These are phyloP conservation scores for Mycena rosella DNA, from an alignment of 768 basidiomycete species.

Conservation along the genomic window DNA sequence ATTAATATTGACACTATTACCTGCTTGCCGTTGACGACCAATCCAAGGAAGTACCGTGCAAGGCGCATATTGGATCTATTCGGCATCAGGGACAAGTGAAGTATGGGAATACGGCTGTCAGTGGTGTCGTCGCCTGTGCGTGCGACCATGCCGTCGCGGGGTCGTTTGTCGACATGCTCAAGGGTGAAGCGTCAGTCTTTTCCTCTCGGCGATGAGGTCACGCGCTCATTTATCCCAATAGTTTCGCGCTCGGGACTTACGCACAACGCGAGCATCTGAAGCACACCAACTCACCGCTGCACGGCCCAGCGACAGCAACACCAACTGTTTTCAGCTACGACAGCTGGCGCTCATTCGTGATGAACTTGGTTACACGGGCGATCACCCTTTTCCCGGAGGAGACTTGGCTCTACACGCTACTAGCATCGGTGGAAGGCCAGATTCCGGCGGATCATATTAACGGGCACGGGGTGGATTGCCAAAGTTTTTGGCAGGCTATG, in stretches of 20 bases:
- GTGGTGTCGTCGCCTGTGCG: no score
- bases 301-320: no score
- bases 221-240: background rate
- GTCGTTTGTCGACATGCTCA: conserved; percentile 20
- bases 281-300: no score
- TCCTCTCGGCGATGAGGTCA: background rate
- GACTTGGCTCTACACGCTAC: conserved; percentile 13
- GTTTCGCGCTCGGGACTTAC: conserved; percentile 3
- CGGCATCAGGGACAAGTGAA: no score
- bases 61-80: conserved; percentile 4
- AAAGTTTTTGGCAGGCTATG: no score
- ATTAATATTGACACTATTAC: no score
- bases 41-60: background rate
- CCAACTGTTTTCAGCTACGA: conserved; percentile 10
- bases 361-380: conserved; percentile 1
- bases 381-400: conserved; percentile 4
- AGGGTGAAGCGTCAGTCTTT: conserved; percentile 21
- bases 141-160: conserved; percentile 22
- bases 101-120: no score
- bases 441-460: no score
- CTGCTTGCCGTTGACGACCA: no score
- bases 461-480: no score
- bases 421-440: no score
- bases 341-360: conserved; percentile 8
- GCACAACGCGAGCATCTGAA: no score